Evolutionary conservation across 139 green algal genomes (phyloP), one percentile per base, ranked within the genome.

Genomic region (Coelastrella sp.): DNA sequence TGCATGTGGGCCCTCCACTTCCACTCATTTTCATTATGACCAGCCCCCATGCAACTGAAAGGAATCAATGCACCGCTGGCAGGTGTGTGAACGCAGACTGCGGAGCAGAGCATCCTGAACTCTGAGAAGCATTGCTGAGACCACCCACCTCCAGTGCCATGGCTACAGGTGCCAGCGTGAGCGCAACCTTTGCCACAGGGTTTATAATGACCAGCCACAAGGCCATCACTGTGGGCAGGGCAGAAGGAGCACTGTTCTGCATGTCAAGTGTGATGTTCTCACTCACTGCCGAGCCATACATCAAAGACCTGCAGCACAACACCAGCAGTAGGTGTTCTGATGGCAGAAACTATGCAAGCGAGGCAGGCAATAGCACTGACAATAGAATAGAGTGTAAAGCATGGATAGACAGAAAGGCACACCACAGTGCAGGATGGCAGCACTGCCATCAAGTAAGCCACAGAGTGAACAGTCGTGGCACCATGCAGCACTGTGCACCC

Each of bases 191-290:
- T 57, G 90, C 75, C 14, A 90, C 35, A 19, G 90, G 90, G 85
- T 85, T 91, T 68, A 92, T 14, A 19, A 92, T 84, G 27, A 92
- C 89, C 8, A 89, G 61, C 89, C 89, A 92, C 89, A 89, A 89
- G 27, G 82, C 25, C 19, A 89, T n/a, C 27, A 66, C 56, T 35
- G 89, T 85, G 8, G 89, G 82, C 82, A 86, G 4, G 5, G 89
- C 82, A 7, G n/a, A 27, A 12, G 89, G 89, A 0, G 73, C 35
- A 8, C 6, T 17, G 27, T 70, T 57, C 74, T 86, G 70, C 82
- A 92, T 89, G 60, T 85, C 73, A 8, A 92, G 82, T 7, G 82
- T 89, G 10, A 92, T 82, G 74, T 92, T 89, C 9, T 92, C 89
- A 25, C 60, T 86, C 17, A 92, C 82, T 12, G 56, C 82, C 19